Conservation (phyloP, 306 rosid genomes). For the Rosa rugosa region DNA sequence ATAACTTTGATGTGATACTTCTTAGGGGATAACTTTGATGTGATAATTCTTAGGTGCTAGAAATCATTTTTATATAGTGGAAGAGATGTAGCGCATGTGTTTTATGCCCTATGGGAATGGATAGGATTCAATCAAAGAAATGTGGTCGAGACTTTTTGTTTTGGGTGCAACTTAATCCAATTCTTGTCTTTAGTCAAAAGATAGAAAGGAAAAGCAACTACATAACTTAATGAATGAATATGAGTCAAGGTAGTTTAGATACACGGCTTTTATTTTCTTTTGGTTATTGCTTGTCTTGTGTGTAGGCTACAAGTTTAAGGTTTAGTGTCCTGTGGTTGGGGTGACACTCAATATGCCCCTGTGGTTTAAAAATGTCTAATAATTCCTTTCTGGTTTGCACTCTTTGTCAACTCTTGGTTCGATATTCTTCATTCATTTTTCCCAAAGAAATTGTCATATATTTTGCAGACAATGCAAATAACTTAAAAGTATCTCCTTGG, state of each 20-base stretch:
- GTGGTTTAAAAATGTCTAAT: not conserved
- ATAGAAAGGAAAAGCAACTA: not conserved
- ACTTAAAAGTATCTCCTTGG: not conserved
- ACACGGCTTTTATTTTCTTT: not conserved
- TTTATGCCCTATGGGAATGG: not conserved
- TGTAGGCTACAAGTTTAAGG: not conserved
- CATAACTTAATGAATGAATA: not conserved
- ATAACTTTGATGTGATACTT: not conserved
- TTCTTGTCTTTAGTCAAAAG: not conserved
- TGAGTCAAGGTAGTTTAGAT: not conserved
- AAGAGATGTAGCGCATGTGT: not conserved
- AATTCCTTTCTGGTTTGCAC: not conserved
- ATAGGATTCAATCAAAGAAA: not conserved
- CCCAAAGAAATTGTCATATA: not conserved
- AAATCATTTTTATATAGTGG: not conserved
- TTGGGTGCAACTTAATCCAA: not conserved
- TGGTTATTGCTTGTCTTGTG: not conserved
- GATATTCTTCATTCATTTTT: not conserved
- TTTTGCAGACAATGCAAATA: not conserved
- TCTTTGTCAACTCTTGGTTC: not conserved
- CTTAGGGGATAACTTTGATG: too few relatives aligned
- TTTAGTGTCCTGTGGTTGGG: not conserved
- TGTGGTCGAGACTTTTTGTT: not conserved
- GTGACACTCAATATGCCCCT: not conserved
- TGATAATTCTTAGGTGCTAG: not conserved